Evolutionary conservation across 2,329 filamentous ascomycete species (phyloP).

Genomic region (Akanthomyces muscarius): DNA sequence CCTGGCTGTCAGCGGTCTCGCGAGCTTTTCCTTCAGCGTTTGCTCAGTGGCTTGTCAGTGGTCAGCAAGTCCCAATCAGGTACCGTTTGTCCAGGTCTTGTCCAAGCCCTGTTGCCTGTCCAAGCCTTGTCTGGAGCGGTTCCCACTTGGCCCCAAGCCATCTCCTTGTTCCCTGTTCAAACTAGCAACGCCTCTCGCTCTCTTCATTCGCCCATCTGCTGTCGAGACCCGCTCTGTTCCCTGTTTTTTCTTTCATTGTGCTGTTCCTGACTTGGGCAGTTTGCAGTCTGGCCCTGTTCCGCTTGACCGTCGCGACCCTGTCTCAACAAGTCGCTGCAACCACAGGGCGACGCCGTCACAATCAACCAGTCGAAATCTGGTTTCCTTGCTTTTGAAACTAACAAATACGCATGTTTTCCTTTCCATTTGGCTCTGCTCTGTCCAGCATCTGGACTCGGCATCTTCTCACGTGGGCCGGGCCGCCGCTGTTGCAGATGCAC

Average conservation of each 20-base stretch:
- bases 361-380: too few species aligned
- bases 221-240: not conserved
- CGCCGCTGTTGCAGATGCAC: too few species aligned
- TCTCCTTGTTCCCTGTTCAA: not conserved
- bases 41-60: not conserved
- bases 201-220: not conserved
- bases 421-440: too few species aligned
- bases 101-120: too few species aligned
- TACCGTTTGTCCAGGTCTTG: too few species aligned
- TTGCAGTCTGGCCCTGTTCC: not conserved
- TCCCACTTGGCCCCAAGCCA: not conserved
- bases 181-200: not conserved
- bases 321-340: not conserved
- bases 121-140: too few species aligned
- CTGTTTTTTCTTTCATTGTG: not conserved
- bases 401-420: too few species aligned
- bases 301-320: not conserved
- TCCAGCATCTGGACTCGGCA: too few species aligned
- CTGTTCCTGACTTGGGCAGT: slow-evolving; percentile 4
- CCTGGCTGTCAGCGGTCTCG: too few species aligned
- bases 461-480: too few species aligned
- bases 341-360: too few species aligned
- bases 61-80: not conserved
- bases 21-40: not conserved
- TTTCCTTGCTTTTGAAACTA: too few species aligned